These are phyloP conservation scores for Tetrahymena elliotti DNA, from an alignment of 73 alveolate species.

Conservation along the genomic window DNA sequence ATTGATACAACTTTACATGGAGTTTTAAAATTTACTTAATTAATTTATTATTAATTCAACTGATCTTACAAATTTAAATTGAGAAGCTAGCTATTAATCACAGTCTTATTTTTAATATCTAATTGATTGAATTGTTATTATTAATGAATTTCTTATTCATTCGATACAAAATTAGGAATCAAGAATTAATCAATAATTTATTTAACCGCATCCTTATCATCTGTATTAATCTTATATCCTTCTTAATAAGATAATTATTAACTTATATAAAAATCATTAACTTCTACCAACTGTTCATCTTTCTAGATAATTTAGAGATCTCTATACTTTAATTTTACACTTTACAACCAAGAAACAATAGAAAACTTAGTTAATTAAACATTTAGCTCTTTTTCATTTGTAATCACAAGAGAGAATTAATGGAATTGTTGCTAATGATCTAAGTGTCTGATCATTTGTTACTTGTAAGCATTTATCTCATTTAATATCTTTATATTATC, in stretches of 20 bases:
- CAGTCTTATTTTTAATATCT: background rate
- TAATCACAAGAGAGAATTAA: background rate
- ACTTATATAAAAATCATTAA: no score
- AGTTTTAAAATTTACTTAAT: no score
- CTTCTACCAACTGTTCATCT: background rate
- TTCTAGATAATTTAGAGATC: background rate
- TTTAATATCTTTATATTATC: background rate
- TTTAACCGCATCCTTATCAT: background rate
- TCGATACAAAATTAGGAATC: background rate
- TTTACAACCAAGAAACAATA: background rate
- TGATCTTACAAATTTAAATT: no score
- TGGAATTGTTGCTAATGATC: background rate
- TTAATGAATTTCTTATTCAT: background rate
- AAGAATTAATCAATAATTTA: no score
- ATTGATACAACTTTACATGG: background rate
- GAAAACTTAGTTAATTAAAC: background rate
- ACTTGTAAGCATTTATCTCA: background rate
- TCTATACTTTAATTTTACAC: no score
- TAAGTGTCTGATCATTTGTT: no score
- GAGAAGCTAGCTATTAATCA: no score
- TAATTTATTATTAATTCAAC: no score
- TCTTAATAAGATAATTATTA: background rate
- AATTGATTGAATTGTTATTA: no score
- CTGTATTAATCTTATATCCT: background rate
- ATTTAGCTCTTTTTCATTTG: background rate